Evolutionary conservation across 495 filamentous ascomycete species (phyloP).

Genomic region (Cairneyella variabilis): DNA sequence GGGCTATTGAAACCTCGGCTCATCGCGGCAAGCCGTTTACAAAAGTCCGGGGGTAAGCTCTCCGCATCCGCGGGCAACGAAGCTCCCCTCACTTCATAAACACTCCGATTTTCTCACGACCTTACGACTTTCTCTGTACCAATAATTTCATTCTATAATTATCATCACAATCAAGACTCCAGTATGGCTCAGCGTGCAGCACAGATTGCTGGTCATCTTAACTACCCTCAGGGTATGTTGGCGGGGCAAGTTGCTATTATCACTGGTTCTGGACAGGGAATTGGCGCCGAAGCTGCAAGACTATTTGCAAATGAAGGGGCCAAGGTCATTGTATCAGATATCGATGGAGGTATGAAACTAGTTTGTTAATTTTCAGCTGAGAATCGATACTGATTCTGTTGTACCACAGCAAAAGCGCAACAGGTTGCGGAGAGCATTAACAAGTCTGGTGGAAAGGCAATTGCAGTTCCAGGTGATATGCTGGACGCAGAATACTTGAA

Average conservation of each 20-base stretch:
- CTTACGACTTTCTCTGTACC: not conserved
- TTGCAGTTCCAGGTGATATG: slow-evolving; percentile 71
- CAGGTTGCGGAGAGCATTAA: slow-evolving; percentile 53
- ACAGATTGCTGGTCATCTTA: slow-evolving; percentile 73
- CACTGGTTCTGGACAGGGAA: slow-evolving; percentile 84
- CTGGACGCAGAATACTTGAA: slow-evolving; percentile 62
- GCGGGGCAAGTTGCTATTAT: slow-evolving; percentile 80
- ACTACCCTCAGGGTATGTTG: slow-evolving; percentile 74
- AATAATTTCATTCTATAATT: not conserved
- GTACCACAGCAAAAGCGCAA: slow-evolving; percentile 53
- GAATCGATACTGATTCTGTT: slow-evolving; percentile 10
- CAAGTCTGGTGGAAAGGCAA: slow-evolving; percentile 53
- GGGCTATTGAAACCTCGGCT: not conserved
- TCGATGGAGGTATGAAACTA: slow-evolving; percentile 61
- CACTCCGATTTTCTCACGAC: not conserved
- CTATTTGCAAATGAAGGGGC: slow-evolving; percentile 85
- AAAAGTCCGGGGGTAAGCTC: no score
- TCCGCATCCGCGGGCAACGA: not conserved
- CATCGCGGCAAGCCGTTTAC: not conserved
- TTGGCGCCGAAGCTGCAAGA: slow-evolving; percentile 76
- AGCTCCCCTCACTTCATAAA: not conserved
- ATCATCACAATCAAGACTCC: not conserved
- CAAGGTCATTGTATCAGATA: slow-evolving; percentile 77
- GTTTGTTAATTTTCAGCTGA: no score
- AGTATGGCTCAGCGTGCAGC: slow-evolving; percentile 52